Evolutionary conservation across 192 early-diverging fungal genomes (phyloP), one percentile per base, ranked within the genome.

Genomic region (Backusella macrospora): DNA sequence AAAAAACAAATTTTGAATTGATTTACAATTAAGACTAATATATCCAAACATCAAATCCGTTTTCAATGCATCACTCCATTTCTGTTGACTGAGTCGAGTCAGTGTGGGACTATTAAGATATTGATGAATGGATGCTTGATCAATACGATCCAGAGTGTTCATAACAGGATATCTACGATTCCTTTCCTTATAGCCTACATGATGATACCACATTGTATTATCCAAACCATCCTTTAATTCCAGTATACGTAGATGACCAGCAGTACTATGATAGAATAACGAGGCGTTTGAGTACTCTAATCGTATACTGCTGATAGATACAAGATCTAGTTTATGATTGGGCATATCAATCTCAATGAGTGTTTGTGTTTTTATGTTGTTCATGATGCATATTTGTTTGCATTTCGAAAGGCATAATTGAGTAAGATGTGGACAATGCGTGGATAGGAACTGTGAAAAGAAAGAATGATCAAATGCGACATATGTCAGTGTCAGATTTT

Each of bases 31-130:
- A 9, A 59, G 26, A 26, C 21, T 26, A 59, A 59, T 26, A 59
- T 59, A 21, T 4, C 52, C 52, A 59, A 59, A 59, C 52, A 59
- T 59, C 21, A 59, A 59, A 26, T 59, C 52, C 2, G 52, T 59
- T n/a, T 59, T 59, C 26, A 59, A 26, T 13, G 3, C 7, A 26
- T 59, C 52, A 13, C 52, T 23, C 52, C 52, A 59, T 59, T 59
- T 59, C 21, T 59, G 52, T 23, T 59, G 52, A 9, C 52, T 23
- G 10, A 59, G 21, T 59, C 26, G 52, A 0, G 26, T 59, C 3
- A 59, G 52, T 8, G 52, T 26, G 3, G 52, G 52, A 23, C 26
- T 26, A 12, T 23, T 14, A 6, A 59, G 52, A 59, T 59, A 59
- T 2, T 59, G 52, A 12, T 59, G 21, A 12, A 59, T 59, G 21